Conservation (phyloP, 2,329 filamentous ascomycete genomes). For the Fonsecaea multimorphosa region DNA sequence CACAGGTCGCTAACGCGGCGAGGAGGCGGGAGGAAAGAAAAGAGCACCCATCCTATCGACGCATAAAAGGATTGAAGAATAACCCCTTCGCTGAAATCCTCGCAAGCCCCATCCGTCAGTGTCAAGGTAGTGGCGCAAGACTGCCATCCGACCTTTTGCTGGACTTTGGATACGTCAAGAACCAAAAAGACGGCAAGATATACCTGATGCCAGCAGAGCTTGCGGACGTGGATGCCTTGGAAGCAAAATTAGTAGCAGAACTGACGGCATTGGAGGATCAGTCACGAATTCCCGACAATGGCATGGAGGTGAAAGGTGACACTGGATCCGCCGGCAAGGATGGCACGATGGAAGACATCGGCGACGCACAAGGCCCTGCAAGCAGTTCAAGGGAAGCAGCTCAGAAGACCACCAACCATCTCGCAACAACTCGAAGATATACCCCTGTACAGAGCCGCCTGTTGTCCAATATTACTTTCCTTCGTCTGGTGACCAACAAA, state of each 20-base stretch:
- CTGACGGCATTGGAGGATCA: conserved; percentile 16
- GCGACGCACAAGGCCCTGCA: not conserved
- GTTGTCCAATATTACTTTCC: conserved; percentile 23
- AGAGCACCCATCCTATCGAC: conserved; percentile 25
- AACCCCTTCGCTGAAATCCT: conserved; percentile 39
- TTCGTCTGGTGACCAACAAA: conserved; percentile 18
- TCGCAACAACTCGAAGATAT: conserved; percentile 2
- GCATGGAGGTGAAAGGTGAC: not conserved
- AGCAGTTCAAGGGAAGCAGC: conserved; percentile 4
- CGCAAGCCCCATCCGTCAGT: conserved; percentile 31
- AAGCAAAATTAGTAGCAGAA: conserved; percentile 19
- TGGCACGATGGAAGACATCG: not conserved
- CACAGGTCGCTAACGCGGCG: conserved; percentile 11
- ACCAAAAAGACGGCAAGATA: conserved; percentile 26
- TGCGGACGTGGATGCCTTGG: conserved; percentile 33
- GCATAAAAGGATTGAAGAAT: conserved; percentile 29
- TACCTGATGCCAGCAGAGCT: conserved; percentile 34
- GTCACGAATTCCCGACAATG: conserved; percentile 2
- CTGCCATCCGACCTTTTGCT: conserved; percentile 31
- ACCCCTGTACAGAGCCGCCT: conserved; percentile 21
- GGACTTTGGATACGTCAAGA: conserved; percentile 29
- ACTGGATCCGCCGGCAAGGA: conserved; percentile 1
- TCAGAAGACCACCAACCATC: not conserved
- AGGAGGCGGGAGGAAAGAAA: conserved; percentile 19
- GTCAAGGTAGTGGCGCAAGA: conserved; percentile 32